A percentile compares a stretch with the other conserved stretches of the same genome.
These are phyloP conservation scores for Entomortierella parvispora DNA, from an alignment of 192 early-diverging fungal genomes.

Conservation along the genomic window DNA sequence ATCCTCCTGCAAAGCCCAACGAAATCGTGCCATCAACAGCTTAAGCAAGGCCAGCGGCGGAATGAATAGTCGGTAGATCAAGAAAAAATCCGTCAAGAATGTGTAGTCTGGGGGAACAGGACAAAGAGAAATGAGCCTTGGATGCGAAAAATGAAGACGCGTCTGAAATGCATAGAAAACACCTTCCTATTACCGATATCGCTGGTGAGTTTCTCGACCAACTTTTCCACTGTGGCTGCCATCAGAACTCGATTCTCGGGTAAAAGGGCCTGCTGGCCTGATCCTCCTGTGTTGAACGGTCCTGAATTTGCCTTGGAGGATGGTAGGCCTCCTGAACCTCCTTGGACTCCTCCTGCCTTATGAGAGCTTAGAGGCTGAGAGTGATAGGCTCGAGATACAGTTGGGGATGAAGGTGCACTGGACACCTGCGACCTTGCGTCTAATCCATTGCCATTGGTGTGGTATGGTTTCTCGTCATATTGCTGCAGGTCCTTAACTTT, in stretches of 20 bases:
- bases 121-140: too few relatives aligned
- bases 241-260: conserved; percentile 44
- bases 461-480: too few relatives aligned
- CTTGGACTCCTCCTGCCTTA: too few relatives aligned
- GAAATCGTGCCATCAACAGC: conserved; percentile 63
- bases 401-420: too few relatives aligned
- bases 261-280: background rate
- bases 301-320: too few relatives aligned
- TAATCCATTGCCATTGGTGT: too few relatives aligned
- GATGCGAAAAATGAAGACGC: too few relatives aligned
- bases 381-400: too few relatives aligned
- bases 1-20: conserved; percentile 62
- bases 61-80: conserved; percentile 69
- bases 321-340: too few relatives aligned
- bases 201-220: conserved; percentile 65
- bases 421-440: too few relatives aligned
- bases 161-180: background rate
- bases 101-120: conserved; percentile 55
- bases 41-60: conserved; percentile 62
- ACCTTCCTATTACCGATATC: conserved; percentile 60
- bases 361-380: too few relatives aligned
- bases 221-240: conserved; percentile 68
- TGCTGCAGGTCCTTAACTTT: conserved; percentile 13
- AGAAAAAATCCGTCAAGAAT: conserved; percentile 71
- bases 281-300: background rate